These are phyloP conservation scores for Colletotrichum costaricense DNA, from an alignment of 2,329 filamentous ascomycete genomes.

Conservation along the genomic window DNA sequence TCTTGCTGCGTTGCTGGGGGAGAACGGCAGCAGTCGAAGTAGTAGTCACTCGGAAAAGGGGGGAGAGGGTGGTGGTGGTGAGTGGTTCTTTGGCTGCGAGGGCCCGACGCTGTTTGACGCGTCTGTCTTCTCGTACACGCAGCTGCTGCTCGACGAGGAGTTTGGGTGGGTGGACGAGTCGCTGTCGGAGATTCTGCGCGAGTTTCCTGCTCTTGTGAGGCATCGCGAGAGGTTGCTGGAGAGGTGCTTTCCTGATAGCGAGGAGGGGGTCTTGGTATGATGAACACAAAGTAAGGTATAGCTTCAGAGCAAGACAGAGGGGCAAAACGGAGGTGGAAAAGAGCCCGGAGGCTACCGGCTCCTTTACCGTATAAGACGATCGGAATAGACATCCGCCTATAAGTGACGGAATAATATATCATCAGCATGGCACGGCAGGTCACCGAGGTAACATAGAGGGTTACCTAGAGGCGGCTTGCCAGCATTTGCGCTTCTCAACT, in stretches of 20 bases:
- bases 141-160: conserved; percentile 76
- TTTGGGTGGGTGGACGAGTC: conserved; percentile 73
- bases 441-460: not conserved
- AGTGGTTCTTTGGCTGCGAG: conserved; percentile 62
- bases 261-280: conserved; percentile 15
- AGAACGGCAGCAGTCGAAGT: conserved; percentile 30
- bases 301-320: not conserved
- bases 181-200: conserved; percentile 66
- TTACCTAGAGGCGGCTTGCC: not conserved
- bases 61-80: conserved; percentile 1
- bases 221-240: conserved; percentile 50
- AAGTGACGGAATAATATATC: not conserved
- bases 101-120: conserved; percentile 85
- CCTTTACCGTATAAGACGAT: not conserved
- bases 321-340: not conserved
- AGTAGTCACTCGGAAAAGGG: not conserved
- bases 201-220: conserved; percentile 70
- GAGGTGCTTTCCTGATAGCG: conserved; percentile 17
- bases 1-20: conserved; percentile 55
- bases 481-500: not conserved
- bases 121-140: conserved; percentile 88
- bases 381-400: not conserved
- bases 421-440: not conserved
- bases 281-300: not conserved
- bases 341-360: not conserved